These are phyloP conservation scores for Amphirosellinia nigrospora DNA, from an alignment of 495 filamentous ascomycete species.

Conservation along the genomic window DNA sequence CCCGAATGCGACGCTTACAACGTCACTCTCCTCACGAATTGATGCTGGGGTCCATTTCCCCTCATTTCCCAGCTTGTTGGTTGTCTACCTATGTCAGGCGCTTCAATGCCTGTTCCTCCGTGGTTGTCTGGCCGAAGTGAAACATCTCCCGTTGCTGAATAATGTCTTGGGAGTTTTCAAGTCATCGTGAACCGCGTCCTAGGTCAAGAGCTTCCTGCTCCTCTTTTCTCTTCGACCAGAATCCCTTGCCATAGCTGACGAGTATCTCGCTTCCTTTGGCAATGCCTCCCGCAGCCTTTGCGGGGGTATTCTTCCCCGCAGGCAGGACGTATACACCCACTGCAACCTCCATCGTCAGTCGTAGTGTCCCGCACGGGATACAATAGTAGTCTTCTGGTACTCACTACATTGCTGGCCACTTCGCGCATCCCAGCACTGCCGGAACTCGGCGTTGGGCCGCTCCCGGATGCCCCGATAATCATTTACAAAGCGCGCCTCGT, in stretches of 20 bases:
- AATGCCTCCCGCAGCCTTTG: slow-evolving; percentile 54
- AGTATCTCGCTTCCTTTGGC: slow-evolving; percentile 63
- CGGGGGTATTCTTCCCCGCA: slow-evolving; percentile 56
- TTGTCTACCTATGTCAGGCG: not conserved
- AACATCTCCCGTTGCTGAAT: not conserved
- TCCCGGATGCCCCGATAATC: slow-evolving; percentile 70
- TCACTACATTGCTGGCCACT: slow-evolving; percentile 52
- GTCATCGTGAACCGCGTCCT: not conserved
- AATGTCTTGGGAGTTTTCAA: not conserved
- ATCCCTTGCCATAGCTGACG: slow-evolving; percentile 74
- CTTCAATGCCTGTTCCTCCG: not conserved
- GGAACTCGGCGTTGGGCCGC: slow-evolving; percentile 67
- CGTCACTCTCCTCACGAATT: slow-evolving; percentile 9
- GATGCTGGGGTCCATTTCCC: not conserved
- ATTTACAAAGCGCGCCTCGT: slow-evolving; percentile 76
- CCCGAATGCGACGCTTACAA: slow-evolving; percentile 16
- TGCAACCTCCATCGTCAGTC: slow-evolving; percentile 21
- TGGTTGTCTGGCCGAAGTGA: not conserved
- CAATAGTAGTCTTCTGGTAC: not conserved
- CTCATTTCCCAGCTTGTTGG: slow-evolving; percentile 1
- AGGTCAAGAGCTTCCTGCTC: not conserved
- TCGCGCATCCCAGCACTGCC: slow-evolving; percentile 56
- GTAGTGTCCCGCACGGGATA: slow-evolving; percentile 6
- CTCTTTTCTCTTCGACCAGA: slow-evolving; percentile 55
- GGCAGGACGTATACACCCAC: slow-evolving; percentile 67